These are phyloP conservation scores for Spatholobus suberectus DNA, from an alignment of 306 rosid genomes.

Conservation along the genomic window DNA sequence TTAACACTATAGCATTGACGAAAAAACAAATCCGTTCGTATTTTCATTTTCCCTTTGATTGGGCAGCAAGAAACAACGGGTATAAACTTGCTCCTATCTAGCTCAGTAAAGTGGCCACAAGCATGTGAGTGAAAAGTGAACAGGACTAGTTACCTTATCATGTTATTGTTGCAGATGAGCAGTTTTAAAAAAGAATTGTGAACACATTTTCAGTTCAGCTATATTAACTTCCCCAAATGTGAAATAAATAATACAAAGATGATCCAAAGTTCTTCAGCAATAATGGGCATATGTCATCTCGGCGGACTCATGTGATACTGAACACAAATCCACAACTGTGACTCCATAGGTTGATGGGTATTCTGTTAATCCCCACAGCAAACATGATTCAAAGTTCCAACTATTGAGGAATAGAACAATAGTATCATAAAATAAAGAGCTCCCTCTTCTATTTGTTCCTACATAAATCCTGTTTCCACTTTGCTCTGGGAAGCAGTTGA, in stretches of 20 bases:
- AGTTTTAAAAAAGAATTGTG: background rate
- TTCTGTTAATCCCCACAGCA: background rate
- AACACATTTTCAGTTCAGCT: background rate
- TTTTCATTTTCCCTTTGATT: background rate
- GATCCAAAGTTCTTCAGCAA: background rate
- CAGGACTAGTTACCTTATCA: background rate
- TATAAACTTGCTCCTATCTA: background rate
- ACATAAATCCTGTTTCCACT: background rate
- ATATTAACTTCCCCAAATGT: background rate
- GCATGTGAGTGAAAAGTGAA: background rate
- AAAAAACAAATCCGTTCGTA: background rate
- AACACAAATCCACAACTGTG: background rate
- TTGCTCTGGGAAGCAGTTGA: slow-evolving; percentile 2
- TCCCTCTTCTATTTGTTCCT: slow-evolving; percentile 1
- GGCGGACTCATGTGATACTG: background rate
- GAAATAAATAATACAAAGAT: background rate
- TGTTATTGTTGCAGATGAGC: background rate
- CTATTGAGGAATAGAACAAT: background rate
- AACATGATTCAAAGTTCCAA: slow-evolving; percentile 9
- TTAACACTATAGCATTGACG: too few relatives aligned
- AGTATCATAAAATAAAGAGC: slow-evolving; percentile 2
- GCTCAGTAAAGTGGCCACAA: background rate
- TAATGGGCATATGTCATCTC: background rate
- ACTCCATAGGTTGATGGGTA: background rate
- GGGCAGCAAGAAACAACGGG: background rate